Evolutionary conservation across 192 early-diverging fungal species (phyloP), one percentile per base, ranked within the genome.

Genomic region (Linnemannia schmuckeri): DNA sequence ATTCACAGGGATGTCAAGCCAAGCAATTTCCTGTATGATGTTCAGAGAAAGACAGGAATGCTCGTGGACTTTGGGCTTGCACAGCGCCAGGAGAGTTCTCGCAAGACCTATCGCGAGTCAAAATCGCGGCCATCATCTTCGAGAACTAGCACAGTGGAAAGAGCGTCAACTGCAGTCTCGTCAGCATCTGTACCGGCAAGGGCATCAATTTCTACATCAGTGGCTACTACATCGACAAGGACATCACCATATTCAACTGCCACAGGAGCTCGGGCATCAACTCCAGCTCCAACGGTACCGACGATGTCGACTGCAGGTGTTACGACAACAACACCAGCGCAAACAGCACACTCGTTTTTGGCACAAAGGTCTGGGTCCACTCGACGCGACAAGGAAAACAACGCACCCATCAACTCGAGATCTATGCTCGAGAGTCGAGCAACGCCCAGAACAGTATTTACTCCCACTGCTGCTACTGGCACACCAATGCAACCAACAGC

Each of bases 1-100:
- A 92, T 99, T 57, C 98, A 99, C 76, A 90, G 98, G 47, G 98
- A 99, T 78, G 92, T 99, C 77, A 99, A 99, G 81, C 98, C 98
- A 6, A 94, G 93, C 68, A 99, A 99, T 78, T 99, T 99, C 88
- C 90, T 99, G n/a, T 99, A 95, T 85, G 92, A 95, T 70, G 76
- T 91, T 3, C 77, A 88, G n/a, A 82, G 84, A 18, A 89, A 91
- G 30, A 96, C 93, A 1, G 98, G 98, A 7, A 92, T 97, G 20
- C 84, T 99, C 30, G 95, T 96, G 4, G 98, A 99, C 82, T 98
- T 99, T 94, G 98, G 98, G 8, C 88, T 99, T 44, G 97, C 96
- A 42, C 94, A 99, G 82, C 46, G 73, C 9, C 77, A 84, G 66
- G 73, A 81, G 18, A 22, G 4, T 12, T 68, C 61, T 10, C 66